Base-by-base conservation (phyloP, 192 early-diverging fungal species). In the Chytriomyces confervae region DNA sequence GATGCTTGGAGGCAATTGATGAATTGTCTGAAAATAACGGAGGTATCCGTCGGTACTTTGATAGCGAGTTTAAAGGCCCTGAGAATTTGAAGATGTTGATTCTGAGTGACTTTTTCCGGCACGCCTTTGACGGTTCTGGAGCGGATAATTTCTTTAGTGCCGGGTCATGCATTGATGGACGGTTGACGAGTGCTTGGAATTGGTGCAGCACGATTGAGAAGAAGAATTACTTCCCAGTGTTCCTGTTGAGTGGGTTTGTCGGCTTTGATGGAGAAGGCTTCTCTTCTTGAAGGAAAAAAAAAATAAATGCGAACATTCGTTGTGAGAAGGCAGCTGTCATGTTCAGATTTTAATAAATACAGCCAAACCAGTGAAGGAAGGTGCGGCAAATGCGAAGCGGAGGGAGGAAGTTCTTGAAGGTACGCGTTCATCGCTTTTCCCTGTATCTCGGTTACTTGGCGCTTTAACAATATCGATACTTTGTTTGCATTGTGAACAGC, bases 61-160 rank as follows among this genome's bases (percentile, higher is more conserved):
- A 93, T 13, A 73, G 79, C 16, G 84, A 88, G 16, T 97, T 94
- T 83, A 92, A 89, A 49, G 86, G 89, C 7, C 78, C 88, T 0
- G 90, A 89, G 36, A 68, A 81, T 13, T 84, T 92, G 24, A 88
- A 82, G 46, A 95, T 95, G 80, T 82, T 78, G 23, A 95, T 99
- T 53, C 81, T 96, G 77, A 50, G 89, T 88, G 97, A 99, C 71
- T 99, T 99, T 80, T 99, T 99, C 91, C 86, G 93, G 27, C 91
- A 92, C 71, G 97, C 93, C 0, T 99, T 99, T 84, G 97, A 99
- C 81, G 97, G 97, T 0, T 96, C 94, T 57, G 97, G 97, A 5
- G 95, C 95, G 0, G 86, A 87, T 63, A 86, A 86, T 67, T 86
- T 86, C 53, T 86, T 86, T 72, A 80, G 79, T 81, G 78, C 77